Evolutionary conservation across 2,329 filamentous ascomycete species (phyloP), one percentile per base, ranked within the genome.

Genomic region (Aspergillus melleus): DNA sequence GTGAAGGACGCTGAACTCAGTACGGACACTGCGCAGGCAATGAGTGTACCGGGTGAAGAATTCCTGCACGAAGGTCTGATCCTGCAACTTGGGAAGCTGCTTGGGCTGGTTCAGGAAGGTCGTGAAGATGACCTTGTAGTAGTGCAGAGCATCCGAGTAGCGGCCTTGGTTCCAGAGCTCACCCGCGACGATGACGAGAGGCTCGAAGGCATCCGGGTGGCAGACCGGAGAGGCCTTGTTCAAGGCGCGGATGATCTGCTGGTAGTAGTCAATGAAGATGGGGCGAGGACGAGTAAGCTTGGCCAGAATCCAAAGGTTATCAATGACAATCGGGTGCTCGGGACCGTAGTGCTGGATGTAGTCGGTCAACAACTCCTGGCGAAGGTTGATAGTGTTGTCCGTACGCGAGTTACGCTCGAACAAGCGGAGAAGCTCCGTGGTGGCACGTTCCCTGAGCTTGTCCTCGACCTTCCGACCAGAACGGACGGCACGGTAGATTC

Each of bases 291-390:
- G 67, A 11, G 75, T 75, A 8, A 76, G 62, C 36, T 76, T 67
- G 11, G 74, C 76, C 52, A 79, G 57, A 4, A 64, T 73, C 69
- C 71, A 73, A 4, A 79, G 66, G 29, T 67, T 70, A 60, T 74
- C 68, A 57, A 79, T 72, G 5, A 77, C 76, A 20, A 67, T 66
- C 6, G 70, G 57, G 61, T 79, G 72, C 11, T 71, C 70, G 2
- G 63, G 60, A 6, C 76, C 74, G 39, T 74, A 74, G 30, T 74
- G 68, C 49, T 68, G 71, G 19, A 65, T 69, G 60, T 75, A 75
- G 58, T 79, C 76, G 42, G 72, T 67, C 39, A 80, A 55, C 22
- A 77, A 61, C 59, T 79, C 77, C 62, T 79, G 76, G 26, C 72
- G 70, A 52, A 76, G 71, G 14, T 53, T 69, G 59, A 80, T 76